Evolutionary conservation across 257 asterid genomes (phyloP).

Genomic region (Verbascum thapsus): DNA sequence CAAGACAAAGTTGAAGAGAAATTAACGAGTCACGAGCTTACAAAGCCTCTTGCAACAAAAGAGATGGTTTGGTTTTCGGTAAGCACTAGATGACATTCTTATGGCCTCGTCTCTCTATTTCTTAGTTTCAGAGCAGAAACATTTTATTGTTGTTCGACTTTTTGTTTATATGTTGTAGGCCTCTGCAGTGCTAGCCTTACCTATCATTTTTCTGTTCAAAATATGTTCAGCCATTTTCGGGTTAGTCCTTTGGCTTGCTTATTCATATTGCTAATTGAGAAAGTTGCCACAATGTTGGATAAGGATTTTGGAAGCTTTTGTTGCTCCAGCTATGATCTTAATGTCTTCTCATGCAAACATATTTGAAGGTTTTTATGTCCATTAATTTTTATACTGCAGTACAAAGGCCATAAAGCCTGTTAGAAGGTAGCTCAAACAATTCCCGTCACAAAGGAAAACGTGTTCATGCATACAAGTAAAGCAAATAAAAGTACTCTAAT

Average conservation of each 20-base stretch:
- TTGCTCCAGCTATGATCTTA: conserved; percentile 8
- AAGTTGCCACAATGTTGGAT: conserved; percentile 15
- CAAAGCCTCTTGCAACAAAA: conserved; percentile 70
- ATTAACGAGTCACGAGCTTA: conserved; percentile 73
- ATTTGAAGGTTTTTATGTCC: background rate
- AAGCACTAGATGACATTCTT: conserved; percentile 36
- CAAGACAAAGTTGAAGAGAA: conserved; percentile 66
- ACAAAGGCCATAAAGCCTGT: conserved; percentile 38
- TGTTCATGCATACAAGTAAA: conserved; percentile 46
- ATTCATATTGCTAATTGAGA: conserved; percentile 11
- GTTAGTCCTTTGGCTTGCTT: conserved; percentile 36
- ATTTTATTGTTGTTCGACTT: conserved; percentile 16
- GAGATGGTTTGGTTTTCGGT: conserved; percentile 89
- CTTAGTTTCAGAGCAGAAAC: background rate
- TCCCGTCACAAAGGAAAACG: conserved; percentile 56
- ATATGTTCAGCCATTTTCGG: conserved; percentile 42
- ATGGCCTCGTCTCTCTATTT: conserved; percentile 14
- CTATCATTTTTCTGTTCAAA: conserved; percentile 45
- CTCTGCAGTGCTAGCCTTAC: conserved; percentile 53
- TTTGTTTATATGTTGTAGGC: conserved; percentile 39
- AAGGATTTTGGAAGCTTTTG: background rate
- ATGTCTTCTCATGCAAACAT: background rate
- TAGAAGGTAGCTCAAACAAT: conserved; percentile 36
- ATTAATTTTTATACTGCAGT: conserved; percentile 32
- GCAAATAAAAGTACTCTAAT: conserved; percentile 18